Conservation (phyloP, 768 basidiomycete genomes). For the Zangia roseola region DNA sequence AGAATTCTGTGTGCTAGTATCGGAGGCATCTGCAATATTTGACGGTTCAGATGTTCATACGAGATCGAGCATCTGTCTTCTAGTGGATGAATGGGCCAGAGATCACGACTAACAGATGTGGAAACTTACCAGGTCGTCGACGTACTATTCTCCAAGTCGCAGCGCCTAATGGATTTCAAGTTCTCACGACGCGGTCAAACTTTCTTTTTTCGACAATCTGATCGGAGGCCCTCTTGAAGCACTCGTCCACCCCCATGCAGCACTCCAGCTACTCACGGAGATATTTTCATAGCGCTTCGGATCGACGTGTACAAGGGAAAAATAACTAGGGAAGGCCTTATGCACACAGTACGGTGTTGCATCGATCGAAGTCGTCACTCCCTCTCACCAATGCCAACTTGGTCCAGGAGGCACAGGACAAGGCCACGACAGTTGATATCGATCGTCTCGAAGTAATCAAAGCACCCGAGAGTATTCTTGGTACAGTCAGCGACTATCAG, state of each 20-base stretch:
- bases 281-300: constrained; percentile 94
- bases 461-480: constrained; percentile 89
- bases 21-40: no score
- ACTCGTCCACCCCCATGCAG: constrained; percentile 87
- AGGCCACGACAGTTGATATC: constrained; percentile 72
- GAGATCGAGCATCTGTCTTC: no score
- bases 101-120: no score
- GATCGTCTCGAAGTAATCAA: constrained; percentile 96
- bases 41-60: no score
- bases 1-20: no score
- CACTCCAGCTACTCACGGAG: constrained; percentile 85
- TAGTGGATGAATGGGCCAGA: no score
- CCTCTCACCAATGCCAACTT: constrained; percentile 76
- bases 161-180: no score
- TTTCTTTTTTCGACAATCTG: neutral
- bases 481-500: constrained; percentile 86
- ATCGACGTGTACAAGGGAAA: constrained; percentile 87
- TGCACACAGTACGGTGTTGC: constrained; percentile 93
- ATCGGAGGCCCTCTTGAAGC: constrained; percentile 87
- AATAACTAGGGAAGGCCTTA: constrained; percentile 91
- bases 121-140: no score
- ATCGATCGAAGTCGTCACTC: constrained; percentile 89
- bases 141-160: no score
- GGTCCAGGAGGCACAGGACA: constrained; percentile 82
- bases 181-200: constrained; percentile 12